These are phyloP conservation scores for Neofusicoccum ribis DNA, from an alignment of 2,329 filamentous ascomycete genomes.

Conservation along the genomic window DNA sequence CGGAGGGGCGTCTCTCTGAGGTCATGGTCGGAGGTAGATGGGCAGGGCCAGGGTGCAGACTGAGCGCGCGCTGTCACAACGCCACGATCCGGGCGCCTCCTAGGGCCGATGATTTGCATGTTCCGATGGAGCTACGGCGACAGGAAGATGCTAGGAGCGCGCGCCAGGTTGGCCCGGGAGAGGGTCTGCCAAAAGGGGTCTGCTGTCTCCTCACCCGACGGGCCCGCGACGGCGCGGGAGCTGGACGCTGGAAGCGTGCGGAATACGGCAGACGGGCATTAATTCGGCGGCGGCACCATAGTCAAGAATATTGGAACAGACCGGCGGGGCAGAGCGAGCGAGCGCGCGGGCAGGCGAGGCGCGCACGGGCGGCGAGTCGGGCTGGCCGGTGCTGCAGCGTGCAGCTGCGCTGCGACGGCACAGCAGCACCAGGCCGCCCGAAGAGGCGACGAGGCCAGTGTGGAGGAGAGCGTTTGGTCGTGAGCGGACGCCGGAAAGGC, in stretches of 20 bases:
- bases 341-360: neutral
- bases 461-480: neutral
- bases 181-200: neutral
- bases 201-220: neutral
- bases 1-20: neutral
- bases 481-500: neutral
- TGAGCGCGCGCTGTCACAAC: neutral
- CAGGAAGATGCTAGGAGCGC: neutral
- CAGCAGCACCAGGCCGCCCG: neutral
- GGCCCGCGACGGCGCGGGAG: too few species aligned
- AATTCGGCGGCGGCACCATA: too few species aligned
- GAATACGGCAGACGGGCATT: too few species aligned
- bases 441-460: neutral
- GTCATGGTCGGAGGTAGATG: neutral
- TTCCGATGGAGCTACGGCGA: neutral
- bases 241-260: too few species aligned
- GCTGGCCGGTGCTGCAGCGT: neutral
- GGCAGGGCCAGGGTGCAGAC: neutral
- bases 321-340: too few species aligned
- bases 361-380: neutral
- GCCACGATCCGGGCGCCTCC: neutral
- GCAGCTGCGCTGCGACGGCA: neutral
- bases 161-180: neutral
- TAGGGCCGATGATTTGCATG: conserved; percentile 7
- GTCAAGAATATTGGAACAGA: too few species aligned